Evolutionary conservation across 2,329 filamentous ascomycete species (phyloP).

Genomic region (Metarhizium guizhouense): DNA sequence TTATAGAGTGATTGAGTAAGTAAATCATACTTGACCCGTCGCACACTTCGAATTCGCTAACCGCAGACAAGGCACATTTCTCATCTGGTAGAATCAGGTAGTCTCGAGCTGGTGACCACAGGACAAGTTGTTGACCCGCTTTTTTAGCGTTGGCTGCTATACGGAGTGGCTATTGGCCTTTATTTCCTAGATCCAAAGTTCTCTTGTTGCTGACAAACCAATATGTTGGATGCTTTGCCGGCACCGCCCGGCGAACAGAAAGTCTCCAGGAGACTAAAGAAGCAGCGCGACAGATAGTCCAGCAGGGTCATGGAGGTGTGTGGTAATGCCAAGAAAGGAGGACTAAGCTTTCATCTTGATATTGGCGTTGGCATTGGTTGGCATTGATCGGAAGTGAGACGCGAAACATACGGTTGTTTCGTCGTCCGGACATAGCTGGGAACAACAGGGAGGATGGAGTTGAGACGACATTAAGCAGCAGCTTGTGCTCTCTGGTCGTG

Average conservation of each 20-base stretch:
- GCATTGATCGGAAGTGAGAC: background rate
- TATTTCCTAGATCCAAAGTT: too few species aligned
- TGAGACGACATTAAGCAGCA: background rate
- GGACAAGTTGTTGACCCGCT: background rate
- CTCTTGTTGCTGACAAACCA: conserved; percentile 1
- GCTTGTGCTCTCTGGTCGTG: background rate
- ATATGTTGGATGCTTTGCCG: too few species aligned
- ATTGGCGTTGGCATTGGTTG: too few species aligned
- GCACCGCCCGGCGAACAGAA: too few species aligned
- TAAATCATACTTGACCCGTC: too few species aligned
- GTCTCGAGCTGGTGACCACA: background rate
- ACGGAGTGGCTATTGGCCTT: too few species aligned
- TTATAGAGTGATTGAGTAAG: background rate
- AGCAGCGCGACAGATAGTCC: too few species aligned
- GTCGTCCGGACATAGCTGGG: background rate
- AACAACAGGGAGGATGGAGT: background rate
- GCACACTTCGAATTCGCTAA: too few species aligned
- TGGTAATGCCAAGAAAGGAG: background rate
- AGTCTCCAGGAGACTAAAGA: too few species aligned
- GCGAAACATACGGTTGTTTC: background rate
- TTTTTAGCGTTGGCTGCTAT: background rate
- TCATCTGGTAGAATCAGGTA: background rate
- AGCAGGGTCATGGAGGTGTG: background rate
- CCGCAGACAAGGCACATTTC: background rate
- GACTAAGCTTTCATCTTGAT: background rate